phyloP scores from a whole-genome alignment of 768 basidiomycete species.

The Tulasnella sp. region DNA sequence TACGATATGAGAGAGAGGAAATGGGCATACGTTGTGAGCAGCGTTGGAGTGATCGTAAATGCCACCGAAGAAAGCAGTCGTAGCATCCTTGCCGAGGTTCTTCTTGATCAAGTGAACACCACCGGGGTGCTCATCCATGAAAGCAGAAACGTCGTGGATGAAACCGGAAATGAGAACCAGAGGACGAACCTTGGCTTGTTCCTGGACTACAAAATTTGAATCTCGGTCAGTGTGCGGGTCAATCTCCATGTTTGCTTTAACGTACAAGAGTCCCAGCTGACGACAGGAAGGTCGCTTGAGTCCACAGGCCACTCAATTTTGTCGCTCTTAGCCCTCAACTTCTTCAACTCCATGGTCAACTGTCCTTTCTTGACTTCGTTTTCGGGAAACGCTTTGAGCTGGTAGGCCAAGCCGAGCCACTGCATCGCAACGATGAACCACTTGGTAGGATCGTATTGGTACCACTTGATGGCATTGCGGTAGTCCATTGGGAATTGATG shows the following conservation, averaged over 20 bases:
- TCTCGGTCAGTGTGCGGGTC: not conserved
- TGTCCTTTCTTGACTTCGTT: conserved; percentile 82
- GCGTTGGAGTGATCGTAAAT: conserved; percentile 87
- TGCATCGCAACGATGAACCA: conserved; percentile 76
- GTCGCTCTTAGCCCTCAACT: conserved; percentile 73
- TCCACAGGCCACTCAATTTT: conserved; percentile 74
- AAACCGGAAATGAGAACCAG: conserved; percentile 85
- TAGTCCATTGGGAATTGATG: conserved; percentile 97
- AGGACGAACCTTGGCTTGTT: conserved; percentile 73
- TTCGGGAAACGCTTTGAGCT: conserved; percentile 70
- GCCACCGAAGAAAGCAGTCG: conserved; percentile 91
- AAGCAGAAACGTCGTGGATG: conserved; percentile 83
- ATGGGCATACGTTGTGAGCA: conserved; percentile 66
- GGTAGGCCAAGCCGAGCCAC: conserved; percentile 61
- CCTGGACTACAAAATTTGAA: conserved; percentile 53
- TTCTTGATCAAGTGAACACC: conserved; percentile 79
- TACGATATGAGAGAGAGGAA: not conserved
- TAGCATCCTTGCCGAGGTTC: conserved; percentile 85
- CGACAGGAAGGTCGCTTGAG: conserved; percentile 68
- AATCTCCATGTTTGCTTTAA: conserved; percentile 28
- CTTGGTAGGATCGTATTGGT: conserved; percentile 89
- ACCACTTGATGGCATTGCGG: conserved; percentile 92
- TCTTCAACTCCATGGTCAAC: conserved; percentile 91
- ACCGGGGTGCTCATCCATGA: conserved; percentile 89
- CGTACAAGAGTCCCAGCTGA: conserved; percentile 83